Evolutionary conservation across 306 rosid species (phyloP).

Genomic region (Cyclanthera cordifolia): DNA sequence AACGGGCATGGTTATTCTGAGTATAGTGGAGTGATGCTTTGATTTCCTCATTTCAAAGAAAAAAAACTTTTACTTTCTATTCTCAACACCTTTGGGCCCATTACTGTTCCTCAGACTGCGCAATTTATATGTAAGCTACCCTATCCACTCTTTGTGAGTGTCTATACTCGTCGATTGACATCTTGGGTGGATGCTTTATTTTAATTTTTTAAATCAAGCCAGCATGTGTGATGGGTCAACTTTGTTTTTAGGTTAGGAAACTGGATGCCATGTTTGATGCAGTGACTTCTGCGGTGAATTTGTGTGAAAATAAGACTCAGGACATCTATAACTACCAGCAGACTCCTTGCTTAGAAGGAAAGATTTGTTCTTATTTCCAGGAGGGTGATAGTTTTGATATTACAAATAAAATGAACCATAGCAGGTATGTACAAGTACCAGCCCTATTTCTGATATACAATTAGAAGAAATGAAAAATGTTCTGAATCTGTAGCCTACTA

Average conservation of each 20-base stretch:
- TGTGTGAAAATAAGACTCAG: slow-evolving; percentile 47
- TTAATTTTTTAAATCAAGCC: too few species aligned
- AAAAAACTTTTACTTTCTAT: background rate
- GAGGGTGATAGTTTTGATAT: slow-evolving; percentile 34
- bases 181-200: background rate
- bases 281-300: slow-evolving; percentile 44
- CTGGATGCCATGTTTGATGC: slow-evolving; percentile 74
- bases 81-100: background rate
- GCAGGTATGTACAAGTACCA: slow-evolving; percentile 49
- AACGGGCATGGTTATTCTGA: too few species aligned
- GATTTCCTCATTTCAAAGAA: too few species aligned
- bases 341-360: slow-evolving; percentile 67
- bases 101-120: background rate
- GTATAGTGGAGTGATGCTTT: too few species aligned
- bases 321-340: slow-evolving; percentile 58
- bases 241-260: slow-evolving; percentile 52
- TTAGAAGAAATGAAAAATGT: background rate
- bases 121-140: slow-evolving; percentile 1
- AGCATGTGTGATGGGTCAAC: too few species aligned
- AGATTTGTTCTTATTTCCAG: slow-evolving; percentile 54
- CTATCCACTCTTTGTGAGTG: background rate
- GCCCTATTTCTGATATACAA: background rate
- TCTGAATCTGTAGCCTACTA: background rate
- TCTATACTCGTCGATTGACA: background rate
- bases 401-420: slow-evolving; percentile 49